Evolutionary conservation across 306 rosid genomes (phyloP), one percentile per base, ranked within the genome.

Genomic region (Lotus japonicus): DNA sequence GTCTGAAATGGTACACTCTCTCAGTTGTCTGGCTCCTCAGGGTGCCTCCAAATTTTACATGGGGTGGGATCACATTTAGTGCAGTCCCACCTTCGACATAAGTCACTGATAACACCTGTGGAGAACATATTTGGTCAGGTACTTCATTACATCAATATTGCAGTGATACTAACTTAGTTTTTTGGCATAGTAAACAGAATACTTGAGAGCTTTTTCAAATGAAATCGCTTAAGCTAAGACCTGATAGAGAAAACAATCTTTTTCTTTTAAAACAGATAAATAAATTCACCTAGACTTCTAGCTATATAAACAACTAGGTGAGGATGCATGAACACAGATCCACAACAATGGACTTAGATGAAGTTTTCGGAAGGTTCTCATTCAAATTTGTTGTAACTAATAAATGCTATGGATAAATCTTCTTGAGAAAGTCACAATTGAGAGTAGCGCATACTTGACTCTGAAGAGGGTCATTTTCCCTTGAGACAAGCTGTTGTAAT

Each of bases 401-500:
- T 31, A 55, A 73, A 39, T 33, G 28, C 58, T 59, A 52, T 61
- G 45, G 59, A 45, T 44, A 61, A 19, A 31, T 60, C 65, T 35
- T 15, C 11, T 54, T 21, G 19, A 10, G 60, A 62, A 59, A 66
- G 66, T 74, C 58, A 72, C 70, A 59, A 73, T 46, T 41, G 49
- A 79, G 66, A 61, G 28, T 45, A 64, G 66, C 52, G 5, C 72
- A 26, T 70, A 89, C 96, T 41, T 71, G 84, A 76, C 88, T 87
- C 4, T 81, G 68, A 64, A 84, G 87, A 62, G 96, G 87, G 73
- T 89, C 84, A 49, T 38, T 46, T 80, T 89, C 92, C 73, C 92
- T 86, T 2, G 92, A 89, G 73, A 89, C 83, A 58, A 89, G 82
- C 63, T 84, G 90, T 68, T 89, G 96, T 72, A 86, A 63, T 39